phyloP scores from a whole-genome alignment of 192 early-diverging fungal genomes.

The Dissophora globulifera region DNA sequence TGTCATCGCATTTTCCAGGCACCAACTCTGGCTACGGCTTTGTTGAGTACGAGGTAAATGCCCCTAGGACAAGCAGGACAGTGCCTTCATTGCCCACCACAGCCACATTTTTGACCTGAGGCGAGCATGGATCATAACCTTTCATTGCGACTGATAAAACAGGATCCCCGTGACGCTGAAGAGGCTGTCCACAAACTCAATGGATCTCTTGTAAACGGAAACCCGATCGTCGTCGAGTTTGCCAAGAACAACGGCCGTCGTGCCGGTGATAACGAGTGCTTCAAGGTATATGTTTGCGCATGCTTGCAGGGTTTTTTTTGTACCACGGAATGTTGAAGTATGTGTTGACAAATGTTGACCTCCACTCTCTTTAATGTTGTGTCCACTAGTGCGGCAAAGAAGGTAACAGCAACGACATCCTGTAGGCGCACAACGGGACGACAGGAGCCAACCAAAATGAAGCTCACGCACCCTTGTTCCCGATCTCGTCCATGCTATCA shows the following conservation, averaged over 20 bases:
- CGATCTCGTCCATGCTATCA: too few relatives aligned
- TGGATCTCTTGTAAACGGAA: conserved; percentile 50
- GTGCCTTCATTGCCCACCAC: too few relatives aligned
- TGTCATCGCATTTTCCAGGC: conserved; percentile 18
- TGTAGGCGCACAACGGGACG: too few relatives aligned
- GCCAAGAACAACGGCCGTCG: conserved; percentile 66
- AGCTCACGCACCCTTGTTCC: too few relatives aligned
- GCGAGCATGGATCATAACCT: too few relatives aligned
- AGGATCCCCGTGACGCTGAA: conserved; percentile 59
- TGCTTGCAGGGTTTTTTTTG: too few relatives aligned
- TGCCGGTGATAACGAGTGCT: conserved; percentile 61
- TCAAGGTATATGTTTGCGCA: conserved; percentile 38
- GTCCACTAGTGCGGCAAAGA: conserved; percentile 34
- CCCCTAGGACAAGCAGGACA: not conserved
- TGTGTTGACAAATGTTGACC: too few relatives aligned
- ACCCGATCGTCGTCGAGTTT: conserved; percentile 62
- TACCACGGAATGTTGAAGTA: too few relatives aligned
- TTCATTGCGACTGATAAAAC: too few relatives aligned
- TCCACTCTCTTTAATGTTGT: not conserved
- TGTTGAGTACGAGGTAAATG: conserved; percentile 59
- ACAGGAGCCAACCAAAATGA: too few relatives aligned
- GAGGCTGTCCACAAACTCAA: conserved; percentile 59
- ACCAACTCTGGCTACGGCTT: conserved; percentile 61
- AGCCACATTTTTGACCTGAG: too few relatives aligned
- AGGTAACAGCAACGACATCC: conserved; percentile 6